Evolutionary conservation across 768 basidiomycete genomes (phyloP), one percentile per base, ranked within the genome.

Genomic region (Lepiota brunneoincarnata): DNA sequence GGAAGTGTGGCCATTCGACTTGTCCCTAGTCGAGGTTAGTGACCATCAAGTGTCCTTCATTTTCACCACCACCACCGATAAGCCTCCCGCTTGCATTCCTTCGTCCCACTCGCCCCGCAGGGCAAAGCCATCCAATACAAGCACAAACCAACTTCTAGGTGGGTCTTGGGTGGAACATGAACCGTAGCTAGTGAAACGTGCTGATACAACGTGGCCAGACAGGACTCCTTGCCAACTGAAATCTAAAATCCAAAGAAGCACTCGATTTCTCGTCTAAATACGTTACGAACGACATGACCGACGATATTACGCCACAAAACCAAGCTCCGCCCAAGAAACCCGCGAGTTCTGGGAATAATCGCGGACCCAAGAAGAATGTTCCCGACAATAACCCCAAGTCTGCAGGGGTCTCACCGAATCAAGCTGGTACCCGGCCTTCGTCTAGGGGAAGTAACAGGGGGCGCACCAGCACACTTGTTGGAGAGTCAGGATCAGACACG

Each of bases 211-310:
- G 39, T 39, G 49, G 44, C n/a, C 42, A 58, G 46, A 49, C 59
- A 58, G 54, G 54, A 58, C 52, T 55, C 53, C 53, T 31, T 52
- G 44, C 51, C 53, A 51, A 66, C 56, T 58, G 61, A 70, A 69
- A 64, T 64, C 57, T 61, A 64, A 71, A 72, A 65, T 61, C 34
- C 66, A 76, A 82, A 83, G 78, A 60, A 54, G 60, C 62, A 69
- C 69, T 79, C 74, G 72, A 69, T 65, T 61, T 68, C 69, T 69
- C 69, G 71, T 61, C 72, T 67, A 64, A 66, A 67, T 72, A 72
- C 77, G 68, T 83, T 78, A 91, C 85, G 87, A 89, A 82, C 86
- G 82, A 85, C 72, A 92, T 92, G 90, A 89, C 87, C 70, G 90
- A 92, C 79, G 84, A 89, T 78, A 74, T 77, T 66, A 77, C 77